These are phyloP conservation scores for Boletus sp. DNA, from an alignment of 768 basidiomycete genomes.

Conservation along the genomic window DNA sequence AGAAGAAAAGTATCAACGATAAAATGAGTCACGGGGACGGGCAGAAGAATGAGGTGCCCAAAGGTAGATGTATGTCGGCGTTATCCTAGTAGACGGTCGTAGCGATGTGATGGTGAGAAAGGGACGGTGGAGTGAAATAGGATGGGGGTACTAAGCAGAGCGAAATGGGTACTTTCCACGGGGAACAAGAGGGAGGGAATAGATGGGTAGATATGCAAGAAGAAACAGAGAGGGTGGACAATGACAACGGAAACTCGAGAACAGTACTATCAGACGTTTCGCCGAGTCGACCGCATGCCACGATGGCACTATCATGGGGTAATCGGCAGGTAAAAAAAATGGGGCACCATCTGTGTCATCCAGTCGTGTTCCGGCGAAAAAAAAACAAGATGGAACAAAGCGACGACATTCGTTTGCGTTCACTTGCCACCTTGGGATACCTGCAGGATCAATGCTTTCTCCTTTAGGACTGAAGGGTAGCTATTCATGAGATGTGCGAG, in stretches of 20 bases:
- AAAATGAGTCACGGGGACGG: not conserved
- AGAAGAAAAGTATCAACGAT: not conserved
- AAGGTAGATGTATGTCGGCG: not conserved
- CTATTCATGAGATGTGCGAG: conserved; percentile 87
- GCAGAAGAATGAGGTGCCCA: not conserved
- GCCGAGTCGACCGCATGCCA: not conserved
- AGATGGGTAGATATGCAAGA: conserved; percentile 10
- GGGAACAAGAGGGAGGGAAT: not conserved
- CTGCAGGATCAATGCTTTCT: conserved; percentile 53
- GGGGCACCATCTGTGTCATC: not conserved
- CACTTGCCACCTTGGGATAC: conserved; percentile 27
- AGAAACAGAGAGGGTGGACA: not conserved
- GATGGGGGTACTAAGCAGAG: conserved; percentile 1
- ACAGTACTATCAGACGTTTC: not conserved
- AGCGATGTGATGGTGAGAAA: conserved; percentile 5
- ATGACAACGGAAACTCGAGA: conserved; percentile 1
- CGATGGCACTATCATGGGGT: not conserved
- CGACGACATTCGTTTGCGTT: not conserved
- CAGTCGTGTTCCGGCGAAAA: conserved; percentile 1
- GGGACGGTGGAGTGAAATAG: not conserved
- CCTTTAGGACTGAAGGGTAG: conserved; percentile 78
- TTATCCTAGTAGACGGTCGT: conserved; percentile 5
- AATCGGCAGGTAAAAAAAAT: not conserved
- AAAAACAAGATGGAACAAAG: not conserved
- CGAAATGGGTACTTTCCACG: conserved; percentile 12